Base-by-base conservation (phyloP, 2,329 filamentous ascomycete species). In the Metarhizium anisopliae region DNA sequence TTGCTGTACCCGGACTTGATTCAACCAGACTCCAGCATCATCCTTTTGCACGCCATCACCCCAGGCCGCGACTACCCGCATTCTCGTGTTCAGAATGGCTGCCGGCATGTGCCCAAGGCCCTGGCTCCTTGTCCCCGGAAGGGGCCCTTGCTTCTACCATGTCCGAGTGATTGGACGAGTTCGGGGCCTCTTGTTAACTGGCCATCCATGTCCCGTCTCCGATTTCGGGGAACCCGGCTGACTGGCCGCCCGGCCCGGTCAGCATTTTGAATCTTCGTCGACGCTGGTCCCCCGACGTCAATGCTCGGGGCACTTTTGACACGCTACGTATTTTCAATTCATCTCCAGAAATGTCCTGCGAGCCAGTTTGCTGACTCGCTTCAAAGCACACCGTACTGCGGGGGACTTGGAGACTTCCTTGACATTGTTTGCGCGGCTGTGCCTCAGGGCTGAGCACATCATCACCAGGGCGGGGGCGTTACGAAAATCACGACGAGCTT, bases 141-240 rank as follows among this genome's bases (percentile, higher is more conserved):
- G 35, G 49, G 8, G n/a, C 16, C 35, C 16, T 25, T 25, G 25
- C 25, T 25, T 25, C 25, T 4, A 25, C 25, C 25, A 25, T 25
- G 4, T 25, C 1, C 25, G 25, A 4, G 25, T 25, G 25, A 38
- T 51, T 38, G 49, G 43, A 47, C 13, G 18, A 29, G 13, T 47
- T 47, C 43, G 43, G n/a, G 43, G n/a, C n/a, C n/a, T 25, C 18
- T 40, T 32, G 5, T 16, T 1, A 16, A 5, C 38, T 40, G 11
- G 50, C 35, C 49, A n/a, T 35, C 20, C 49, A 11, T 43, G 10
- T 40, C 13, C 7, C 18, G 42, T 47, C 49, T 55, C 53, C 53
- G 53, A 55, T 51, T 35, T 55, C 53, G 53, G 53, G 49, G 32
- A 49, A 43, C 8, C 5, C 32, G 47, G 36, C 45, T 29, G 29